Percentiles rank a stretch among this genome's conserved stretches.
phyloP scores from a whole-genome alignment of 2,329 filamentous ascomycete species.

The Blastomyces silverae region DNA sequence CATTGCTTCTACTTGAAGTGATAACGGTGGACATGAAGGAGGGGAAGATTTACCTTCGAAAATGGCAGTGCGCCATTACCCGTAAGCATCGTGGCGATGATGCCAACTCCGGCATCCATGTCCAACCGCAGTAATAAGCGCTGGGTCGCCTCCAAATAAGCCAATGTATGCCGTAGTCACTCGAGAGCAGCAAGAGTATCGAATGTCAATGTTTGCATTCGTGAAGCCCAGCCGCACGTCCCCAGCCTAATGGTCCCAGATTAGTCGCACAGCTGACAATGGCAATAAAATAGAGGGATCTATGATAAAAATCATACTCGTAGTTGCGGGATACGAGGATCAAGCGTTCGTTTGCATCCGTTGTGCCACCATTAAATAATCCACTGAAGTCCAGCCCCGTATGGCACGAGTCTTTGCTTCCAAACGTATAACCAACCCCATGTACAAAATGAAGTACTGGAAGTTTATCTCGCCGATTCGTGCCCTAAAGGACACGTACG shows the following conservation, averaged over 20 bases:
- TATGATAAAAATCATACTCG: constrained; percentile 4
- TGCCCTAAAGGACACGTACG: constrained; percentile 16
- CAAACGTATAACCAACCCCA: constrained; percentile 13
- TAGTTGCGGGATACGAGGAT: constrained; percentile 16
- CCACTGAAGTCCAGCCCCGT: constrained; percentile 10
- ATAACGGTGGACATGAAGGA: neutral
- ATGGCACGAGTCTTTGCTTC: constrained; percentile 11
- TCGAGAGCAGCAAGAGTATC: constrained; percentile 21
- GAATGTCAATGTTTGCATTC: constrained; percentile 15
- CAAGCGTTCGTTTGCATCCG: neutral
- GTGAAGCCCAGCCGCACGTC: constrained; percentile 14
- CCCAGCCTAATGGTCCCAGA: neutral
- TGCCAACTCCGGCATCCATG: constrained; percentile 51
- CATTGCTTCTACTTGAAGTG: neutral
- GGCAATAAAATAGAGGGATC: neutral
- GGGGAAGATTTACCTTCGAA: constrained; percentile 5
- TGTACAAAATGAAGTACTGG: constrained; percentile 17
- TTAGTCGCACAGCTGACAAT: neutral
- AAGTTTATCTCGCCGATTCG: constrained; percentile 10
- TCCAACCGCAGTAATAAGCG: constrained; percentile 43
- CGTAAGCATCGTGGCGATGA: constrained; percentile 47
- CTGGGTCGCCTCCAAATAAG: constrained; percentile 45
- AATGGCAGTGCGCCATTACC: constrained; percentile 11
- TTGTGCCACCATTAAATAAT: constrained; percentile 12
- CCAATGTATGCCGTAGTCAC: constrained; percentile 44